Evolutionary conservation across 2,329 filamentous ascomycete species (phyloP), one percentile per base, ranked within the genome.

Genomic region (Aspergillus sergii): DNA sequence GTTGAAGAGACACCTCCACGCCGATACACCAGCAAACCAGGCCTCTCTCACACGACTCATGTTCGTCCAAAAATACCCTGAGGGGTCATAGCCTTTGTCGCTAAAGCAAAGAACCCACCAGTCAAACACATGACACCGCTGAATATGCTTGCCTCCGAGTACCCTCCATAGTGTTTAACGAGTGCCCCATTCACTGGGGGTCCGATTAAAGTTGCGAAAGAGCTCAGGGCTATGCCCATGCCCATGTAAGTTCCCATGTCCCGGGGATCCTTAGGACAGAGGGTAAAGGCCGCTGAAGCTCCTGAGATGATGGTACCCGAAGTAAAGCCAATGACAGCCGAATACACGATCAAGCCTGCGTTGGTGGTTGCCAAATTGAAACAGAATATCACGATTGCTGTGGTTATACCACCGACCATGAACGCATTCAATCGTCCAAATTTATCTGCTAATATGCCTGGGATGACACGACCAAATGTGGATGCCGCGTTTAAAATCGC

Each of bases 131-230:
- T 67, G 7, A 66, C 60, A 1, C 77, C 78, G 58, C 76, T 79
- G 53, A 80, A 78, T 2, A 78, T 71, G 1, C 76, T 75, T 1
- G 75, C 72, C 64, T 81, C 62, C 1, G 68, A 62, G 61, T 78
- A 83, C 0, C 77, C 76, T 1, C 72, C 77, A 60, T 82, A 84
- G 11, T 58, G 68, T 3, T 78, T 73, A 4, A 86, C 69, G 50
- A 84, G 71, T 0, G 75, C 79, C 3, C 83, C 83, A 57, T 79
- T 81, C 51, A 83, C 74, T 0, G 83, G 83, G 14, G 81, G 80
- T 0, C 82, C 84, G 4, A 85, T 76, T 39, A 88, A 68, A 4
- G 76, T 78, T 0, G 79, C 82, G 36, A 86, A 57, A 0, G 79
- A 77, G 6, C 43, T 51, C 1, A 64, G 14, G 2, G 58, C 64